These are phyloP conservation scores for Botrytis medusae DNA, from an alignment of 2,329 filamentous ascomycete species.

Conservation along the genomic window DNA sequence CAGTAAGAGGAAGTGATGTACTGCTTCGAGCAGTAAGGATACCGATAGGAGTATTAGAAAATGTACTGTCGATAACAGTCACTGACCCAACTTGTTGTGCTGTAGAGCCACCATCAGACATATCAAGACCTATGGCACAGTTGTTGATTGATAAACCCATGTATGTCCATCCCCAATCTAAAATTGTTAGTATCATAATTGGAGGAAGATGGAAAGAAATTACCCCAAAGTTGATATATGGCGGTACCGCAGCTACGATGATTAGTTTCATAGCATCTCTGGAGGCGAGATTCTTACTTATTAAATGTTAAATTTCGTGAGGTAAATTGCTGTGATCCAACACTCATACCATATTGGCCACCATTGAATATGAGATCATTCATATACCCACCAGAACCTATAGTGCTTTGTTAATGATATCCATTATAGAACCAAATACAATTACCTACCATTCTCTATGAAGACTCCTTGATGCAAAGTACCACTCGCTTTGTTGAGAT, in stretches of 20 bases:
- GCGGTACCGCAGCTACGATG: slow-evolving; percentile 48
- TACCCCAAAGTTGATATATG: slow-evolving; percentile 55
- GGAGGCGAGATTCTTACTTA: slow-evolving; percentile 30
- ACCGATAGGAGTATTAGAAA: slow-evolving; percentile 51
- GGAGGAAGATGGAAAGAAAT: background rate
- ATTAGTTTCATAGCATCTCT: background rate
- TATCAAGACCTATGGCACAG: slow-evolving; percentile 53
- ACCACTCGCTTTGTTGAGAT: slow-evolving; percentile 48
- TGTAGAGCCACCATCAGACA: slow-evolving; percentile 45
- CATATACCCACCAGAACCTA: slow-evolving; percentile 57
- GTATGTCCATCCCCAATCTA: slow-evolving; percentile 59
- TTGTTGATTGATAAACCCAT: slow-evolving; percentile 52
- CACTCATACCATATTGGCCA: slow-evolving; percentile 57
- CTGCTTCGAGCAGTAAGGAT: slow-evolving; percentile 51
- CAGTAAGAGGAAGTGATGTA: slow-evolving; percentile 57
- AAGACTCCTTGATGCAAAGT: slow-evolving; percentile 58
- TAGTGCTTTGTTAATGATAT: slow-evolving; percentile 49
- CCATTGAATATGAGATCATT: slow-evolving; percentile 60
- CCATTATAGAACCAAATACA: background rate
- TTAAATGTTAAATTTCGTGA: slow-evolving; percentile 53
- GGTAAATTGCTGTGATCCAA: slow-evolving; percentile 67
- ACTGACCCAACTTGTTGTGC: slow-evolving; percentile 55
- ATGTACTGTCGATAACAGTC: slow-evolving; percentile 54
- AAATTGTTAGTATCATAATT: background rate
- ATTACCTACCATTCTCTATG: slow-evolving; percentile 45